Evolutionary conservation across 2,329 filamentous ascomycete species (phyloP).

Genomic region (Stemphylium vesicarium): DNA sequence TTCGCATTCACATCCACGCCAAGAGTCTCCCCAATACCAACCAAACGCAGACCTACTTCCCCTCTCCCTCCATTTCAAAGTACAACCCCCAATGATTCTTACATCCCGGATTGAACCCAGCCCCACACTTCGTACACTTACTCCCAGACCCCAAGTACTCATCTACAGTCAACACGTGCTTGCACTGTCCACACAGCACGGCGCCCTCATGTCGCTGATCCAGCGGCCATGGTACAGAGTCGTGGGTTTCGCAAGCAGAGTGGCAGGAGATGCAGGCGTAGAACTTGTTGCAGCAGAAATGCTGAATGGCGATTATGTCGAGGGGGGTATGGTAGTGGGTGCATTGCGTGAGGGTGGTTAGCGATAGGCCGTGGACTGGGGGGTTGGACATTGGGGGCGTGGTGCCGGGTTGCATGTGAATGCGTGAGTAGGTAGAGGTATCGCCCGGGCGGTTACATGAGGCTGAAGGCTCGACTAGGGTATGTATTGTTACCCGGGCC

Average conservation of each 20-base stretch:
- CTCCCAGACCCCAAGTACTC: conserved; percentile 43
- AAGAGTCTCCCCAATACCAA: too few species aligned
- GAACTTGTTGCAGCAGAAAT: conserved; percentile 46
- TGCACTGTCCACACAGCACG: conserved; percentile 43
- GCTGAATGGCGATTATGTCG: conserved; percentile 48
- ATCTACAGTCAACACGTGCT: conserved; percentile 30
- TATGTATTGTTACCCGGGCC: background rate
- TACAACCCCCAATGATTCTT: conserved; percentile 45
- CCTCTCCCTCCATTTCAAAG: conserved; percentile 25
- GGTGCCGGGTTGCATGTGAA: background rate
- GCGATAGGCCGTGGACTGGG: conserved; percentile 32
- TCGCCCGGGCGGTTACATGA: conserved; percentile 14
- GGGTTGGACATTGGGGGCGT: conserved; percentile 13
- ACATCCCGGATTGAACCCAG: conserved; percentile 45
- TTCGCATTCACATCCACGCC: too few species aligned
- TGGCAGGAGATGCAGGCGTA: conserved; percentile 48
- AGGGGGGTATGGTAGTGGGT: conserved; percentile 41
- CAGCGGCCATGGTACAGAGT: conserved; percentile 30
- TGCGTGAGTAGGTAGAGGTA: background rate
- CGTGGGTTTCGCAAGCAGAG: conserved; percentile 35
- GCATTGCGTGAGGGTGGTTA: conserved; percentile 43
- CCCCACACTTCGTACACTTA: conserved; percentile 33
- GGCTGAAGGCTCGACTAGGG: conserved; percentile 18
- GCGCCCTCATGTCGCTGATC: conserved; percentile 26
- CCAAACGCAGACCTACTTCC: background rate